Percentiles rank a stretch among this genome's conserved stretches.
These are phyloP conservation scores for Eucalyptus curtisii DNA, from an alignment of 345 rosid genomes.

Conservation along the genomic window DNA sequence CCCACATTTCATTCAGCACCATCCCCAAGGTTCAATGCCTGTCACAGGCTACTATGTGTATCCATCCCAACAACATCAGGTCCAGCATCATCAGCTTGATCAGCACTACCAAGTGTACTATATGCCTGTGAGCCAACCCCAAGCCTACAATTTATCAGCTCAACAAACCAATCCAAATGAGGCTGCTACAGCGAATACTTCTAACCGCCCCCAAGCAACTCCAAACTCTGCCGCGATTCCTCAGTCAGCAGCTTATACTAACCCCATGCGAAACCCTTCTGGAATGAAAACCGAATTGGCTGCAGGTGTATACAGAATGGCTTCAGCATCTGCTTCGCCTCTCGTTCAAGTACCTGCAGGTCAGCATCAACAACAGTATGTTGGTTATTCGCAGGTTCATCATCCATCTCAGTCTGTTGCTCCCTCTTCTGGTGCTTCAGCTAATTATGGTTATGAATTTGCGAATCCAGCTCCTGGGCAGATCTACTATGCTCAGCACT, in stretches of 20 bases:
- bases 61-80: slow-evolving; percentile 71
- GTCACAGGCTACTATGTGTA: slow-evolving; percentile 59
- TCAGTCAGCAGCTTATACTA: slow-evolving; percentile 30
- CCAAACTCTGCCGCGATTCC: slow-evolving; percentile 44
- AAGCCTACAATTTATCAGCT: slow-evolving; percentile 45
- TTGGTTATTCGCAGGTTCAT: slow-evolving; percentile 73
- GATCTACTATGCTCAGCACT: slow-evolving; percentile 72
- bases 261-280: slow-evolving; percentile 46
- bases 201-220: slow-evolving; percentile 44
- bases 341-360: slow-evolving; percentile 54
- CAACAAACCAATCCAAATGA: slow-evolving; percentile 67
- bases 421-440: slow-evolving; percentile 30
- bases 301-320: slow-evolving; percentile 48
- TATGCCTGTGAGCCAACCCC: slow-evolving; percentile 48
- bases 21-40: slow-evolving; percentile 50
- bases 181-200: slow-evolving; percentile 22
- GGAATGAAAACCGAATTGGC: slow-evolving; percentile 58
- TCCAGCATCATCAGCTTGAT: slow-evolving; percentile 59
- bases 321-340: slow-evolving; percentile 40
- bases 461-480: slow-evolving; percentile 53
- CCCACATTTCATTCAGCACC: slow-evolving; percentile 66
- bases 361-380: slow-evolving; percentile 71
- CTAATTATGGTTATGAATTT: slow-evolving; percentile 56
- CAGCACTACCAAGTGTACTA: slow-evolving; percentile 84
- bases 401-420: slow-evolving; percentile 72